Conservation (phyloP, 2,329 filamentous ascomycete genomes). For the Hypoxylon sp. region DNA sequence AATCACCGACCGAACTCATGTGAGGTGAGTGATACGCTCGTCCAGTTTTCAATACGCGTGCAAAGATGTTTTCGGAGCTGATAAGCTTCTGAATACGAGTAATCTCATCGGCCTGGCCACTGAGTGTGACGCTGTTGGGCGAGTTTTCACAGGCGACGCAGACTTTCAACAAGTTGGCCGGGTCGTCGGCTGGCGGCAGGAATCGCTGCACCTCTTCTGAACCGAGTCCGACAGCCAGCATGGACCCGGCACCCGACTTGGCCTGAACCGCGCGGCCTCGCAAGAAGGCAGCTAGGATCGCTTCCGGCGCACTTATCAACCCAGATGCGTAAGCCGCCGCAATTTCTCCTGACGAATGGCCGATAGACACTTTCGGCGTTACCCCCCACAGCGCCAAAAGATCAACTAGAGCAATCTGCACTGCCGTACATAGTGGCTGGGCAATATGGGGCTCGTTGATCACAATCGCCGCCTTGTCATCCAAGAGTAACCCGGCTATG, state of each 20-base stretch:
- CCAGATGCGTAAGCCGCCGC: conserved; percentile 57
- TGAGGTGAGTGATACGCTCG: not conserved
- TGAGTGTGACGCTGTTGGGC: conserved; percentile 60
- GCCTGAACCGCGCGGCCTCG: not conserved
- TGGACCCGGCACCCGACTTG: not conserved
- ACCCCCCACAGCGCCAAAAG: conserved; percentile 53
- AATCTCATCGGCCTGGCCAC: conserved; percentile 57
- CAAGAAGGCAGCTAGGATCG: not conserved
- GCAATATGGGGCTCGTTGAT: not conserved
- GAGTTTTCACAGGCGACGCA: conserved; percentile 58
- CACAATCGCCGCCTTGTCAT: not conserved
- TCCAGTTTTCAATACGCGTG: conserved; percentile 51
- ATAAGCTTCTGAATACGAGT: conserved; percentile 53
- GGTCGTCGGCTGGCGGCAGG: not conserved
- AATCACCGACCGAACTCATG: not conserved
- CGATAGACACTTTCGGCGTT: conserved; percentile 50
- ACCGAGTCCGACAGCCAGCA: not conserved
- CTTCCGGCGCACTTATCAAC: conserved; percentile 27
- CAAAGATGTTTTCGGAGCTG: conserved; percentile 60
- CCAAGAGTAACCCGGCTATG: not conserved
- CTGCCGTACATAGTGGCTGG: not conserved
- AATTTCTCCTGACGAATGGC: conserved; percentile 59
- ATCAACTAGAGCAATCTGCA: conserved; percentile 23
- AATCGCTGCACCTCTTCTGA: not conserved
- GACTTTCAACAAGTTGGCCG: conserved; percentile 30